Conservation (phyloP, 176 grass and related monocot species). For the Zea luxurians region DNA sequence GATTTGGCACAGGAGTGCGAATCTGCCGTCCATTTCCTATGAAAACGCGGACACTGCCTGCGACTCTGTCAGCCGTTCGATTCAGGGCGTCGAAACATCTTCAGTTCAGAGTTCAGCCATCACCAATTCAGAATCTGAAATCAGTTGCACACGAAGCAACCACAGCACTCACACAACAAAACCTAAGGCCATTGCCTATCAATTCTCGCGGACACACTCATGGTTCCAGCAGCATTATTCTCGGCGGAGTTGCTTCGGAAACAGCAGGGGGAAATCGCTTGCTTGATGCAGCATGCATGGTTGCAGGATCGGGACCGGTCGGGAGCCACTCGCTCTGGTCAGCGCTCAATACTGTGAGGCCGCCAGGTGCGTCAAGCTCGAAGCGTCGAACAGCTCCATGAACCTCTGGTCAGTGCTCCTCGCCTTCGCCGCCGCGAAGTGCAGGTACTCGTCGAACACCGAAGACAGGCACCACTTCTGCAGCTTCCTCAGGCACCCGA, state of each 20-base stretch:
- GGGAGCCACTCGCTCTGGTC: conserved; percentile 10
- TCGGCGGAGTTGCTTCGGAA: conserved; percentile 18
- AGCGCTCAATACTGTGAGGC: conserved; percentile 28
- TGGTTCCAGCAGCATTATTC: conserved; percentile 33
- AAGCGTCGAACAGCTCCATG: conserved; percentile 88
- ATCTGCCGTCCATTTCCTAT: background rate
- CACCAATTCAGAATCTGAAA: conserved; percentile 1
- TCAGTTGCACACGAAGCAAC: conserved; percentile 5
- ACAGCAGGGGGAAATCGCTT: conserved; percentile 10
- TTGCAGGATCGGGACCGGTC: conserved; percentile 27
- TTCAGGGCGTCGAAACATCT: background rate
- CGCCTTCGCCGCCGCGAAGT: conserved; percentile 82
- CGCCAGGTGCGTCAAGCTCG: conserved; percentile 51
- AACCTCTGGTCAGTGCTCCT: conserved; percentile 74
- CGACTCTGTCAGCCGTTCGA: background rate
- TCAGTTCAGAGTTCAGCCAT: background rate
- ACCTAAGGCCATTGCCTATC: background rate
- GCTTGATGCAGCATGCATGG: conserved; percentile 37
- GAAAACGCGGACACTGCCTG: background rate
- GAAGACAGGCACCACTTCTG: conserved; percentile 83
- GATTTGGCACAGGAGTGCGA: background rate
- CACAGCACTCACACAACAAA: conserved; percentile 4
- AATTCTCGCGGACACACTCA: background rate
- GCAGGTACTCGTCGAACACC: conserved; percentile 79
- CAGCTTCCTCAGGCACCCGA: conserved; percentile 81